Conservation (phyloP, 768 basidiomycete species). For the Tulasnella sp. region DNA sequence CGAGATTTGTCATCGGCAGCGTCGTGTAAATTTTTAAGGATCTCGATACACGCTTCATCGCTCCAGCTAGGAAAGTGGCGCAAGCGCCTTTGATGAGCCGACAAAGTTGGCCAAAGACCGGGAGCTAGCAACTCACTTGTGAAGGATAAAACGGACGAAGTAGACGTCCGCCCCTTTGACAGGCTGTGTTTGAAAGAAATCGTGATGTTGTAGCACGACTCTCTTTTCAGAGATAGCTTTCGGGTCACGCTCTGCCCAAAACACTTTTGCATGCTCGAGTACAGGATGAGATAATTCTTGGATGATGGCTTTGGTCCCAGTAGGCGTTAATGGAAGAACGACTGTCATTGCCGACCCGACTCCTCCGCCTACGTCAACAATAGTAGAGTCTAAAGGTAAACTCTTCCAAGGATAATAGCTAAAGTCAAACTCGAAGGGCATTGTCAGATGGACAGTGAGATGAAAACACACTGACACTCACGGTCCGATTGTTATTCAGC, state of each 20-base stretch:
- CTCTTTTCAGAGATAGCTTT: neutral
- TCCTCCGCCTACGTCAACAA: no score
- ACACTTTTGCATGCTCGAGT: neutral
- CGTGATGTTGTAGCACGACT: slow-evolving; percentile 17
- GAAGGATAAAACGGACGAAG: slow-evolving; percentile 29
- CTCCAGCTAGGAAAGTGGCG: neutral
- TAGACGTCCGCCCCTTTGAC: slow-evolving; percentile 35
- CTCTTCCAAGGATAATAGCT: neutral
- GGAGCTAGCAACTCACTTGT: neutral
- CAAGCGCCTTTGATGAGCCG: neutral
- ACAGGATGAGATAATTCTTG: neutral
- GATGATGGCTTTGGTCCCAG: no score
- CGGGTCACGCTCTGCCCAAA: neutral
- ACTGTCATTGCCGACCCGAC: no score
- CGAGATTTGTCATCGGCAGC: slow-evolving; percentile 11
- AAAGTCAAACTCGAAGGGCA: slow-evolving; percentile 9
- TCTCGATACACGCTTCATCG: neutral
- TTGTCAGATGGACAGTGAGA: no score
- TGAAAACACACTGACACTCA: neutral
- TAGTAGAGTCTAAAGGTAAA: neutral
- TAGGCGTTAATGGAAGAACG: no score
- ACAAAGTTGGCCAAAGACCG: neutral
- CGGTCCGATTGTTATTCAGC: neutral
- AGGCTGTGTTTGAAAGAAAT: slow-evolving; percentile 35
- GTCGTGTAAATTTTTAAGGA: slow-evolving; percentile 32